Evolutionary conservation across 192 early-diverging fungal species (phyloP).

Genomic region (Rhizophagus sp.): DNA sequence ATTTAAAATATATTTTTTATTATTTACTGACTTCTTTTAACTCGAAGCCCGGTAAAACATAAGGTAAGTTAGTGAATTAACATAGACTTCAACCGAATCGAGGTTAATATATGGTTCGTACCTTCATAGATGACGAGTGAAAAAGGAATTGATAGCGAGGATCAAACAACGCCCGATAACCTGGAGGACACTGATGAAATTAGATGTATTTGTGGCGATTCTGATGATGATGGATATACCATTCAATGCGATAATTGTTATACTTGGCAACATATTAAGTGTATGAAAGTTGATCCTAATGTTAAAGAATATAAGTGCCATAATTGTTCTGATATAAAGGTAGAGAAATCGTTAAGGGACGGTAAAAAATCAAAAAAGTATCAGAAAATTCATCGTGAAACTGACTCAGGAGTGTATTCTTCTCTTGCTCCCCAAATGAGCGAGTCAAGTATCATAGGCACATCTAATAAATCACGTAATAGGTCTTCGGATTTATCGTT

Average conservation of each 20-base stretch:
- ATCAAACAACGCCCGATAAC: slow-evolving; percentile 33
- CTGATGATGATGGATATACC: slow-evolving; percentile 96
- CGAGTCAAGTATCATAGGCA: slow-evolving; percentile 35
- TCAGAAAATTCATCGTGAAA: slow-evolving; percentile 33
- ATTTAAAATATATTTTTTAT: neutral
- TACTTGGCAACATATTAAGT: slow-evolving; percentile 95
- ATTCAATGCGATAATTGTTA: slow-evolving; percentile 94
- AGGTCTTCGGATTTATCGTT: slow-evolving; percentile 18
- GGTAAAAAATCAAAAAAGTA: slow-evolving; percentile 45
- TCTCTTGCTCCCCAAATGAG: slow-evolving; percentile 22
- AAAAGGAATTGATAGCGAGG: neutral
- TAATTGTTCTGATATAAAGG: slow-evolving; percentile 85
- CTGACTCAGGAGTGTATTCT: neutral
- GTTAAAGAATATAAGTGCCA: slow-evolving; percentile 58
- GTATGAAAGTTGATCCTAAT: slow-evolving; percentile 70
- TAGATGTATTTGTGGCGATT: slow-evolving; percentile 89
- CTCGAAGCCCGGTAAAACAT: neutral
- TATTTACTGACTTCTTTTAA: neutral
- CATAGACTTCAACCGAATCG: neutral
- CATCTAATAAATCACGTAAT: slow-evolving; percentile 35
- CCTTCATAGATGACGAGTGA: neutral
- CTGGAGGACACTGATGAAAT: slow-evolving; percentile 85
- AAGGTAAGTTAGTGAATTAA: neutral
- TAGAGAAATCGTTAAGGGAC: slow-evolving; percentile 69
- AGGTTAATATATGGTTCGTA: neutral